Evolutionary conservation across 2,329 filamentous ascomycete species (phyloP), one percentile per base, ranked within the genome.

Genomic region (Uncinocarpus reesii): DNA sequence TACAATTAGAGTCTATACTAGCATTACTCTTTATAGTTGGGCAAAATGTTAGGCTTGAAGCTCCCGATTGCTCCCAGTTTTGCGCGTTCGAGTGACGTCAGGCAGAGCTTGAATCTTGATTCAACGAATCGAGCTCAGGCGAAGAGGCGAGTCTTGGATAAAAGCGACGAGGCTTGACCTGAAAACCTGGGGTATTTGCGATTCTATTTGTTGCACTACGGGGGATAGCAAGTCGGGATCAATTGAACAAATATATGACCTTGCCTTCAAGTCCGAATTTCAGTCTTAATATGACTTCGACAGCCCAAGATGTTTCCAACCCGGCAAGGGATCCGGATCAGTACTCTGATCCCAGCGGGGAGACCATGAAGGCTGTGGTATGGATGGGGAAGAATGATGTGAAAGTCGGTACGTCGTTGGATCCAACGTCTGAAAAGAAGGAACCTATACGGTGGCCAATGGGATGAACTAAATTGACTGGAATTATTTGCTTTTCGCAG

Each of bases 341-440:
- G 54, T 71, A 72, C 60, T 77, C 72, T 20, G 68, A 76, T 57
- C 65, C 71, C 3, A 67, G 65, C 2, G 65, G 64, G 26, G 76
- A 80, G 57, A 83, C 67, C 13, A 92, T 94, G 84, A 83, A 86
- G 64, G 88, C 87, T 0, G 67, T 93, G 11, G 77, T 77, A 1
- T 94, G 87, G 87, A 79, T 83, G 65, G 84, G 84, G 45, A 92
- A 90, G 71, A 85, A 88, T 59, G 78, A 72, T 24, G 85, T 94
- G 40, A 68, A 84, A 60, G 71, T 93, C 15, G 69, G 76, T 79
- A 63, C 29, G 26, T n/a, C n/a, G n/a, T n/a, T n/a, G n/a, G n/a
- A n/a, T n/a, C n/a, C n/a, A n/a, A n/a, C n/a, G n/a, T n/a, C n/a
- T n/a, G n/a, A n/a, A n/a, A n/a, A n/a, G n/a, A n/a, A n/a, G n/a